Percentiles rank a stretch among this genome's conserved stretches.
Conservation (phyloP, 2,329 filamentous ascomycete genomes). For the Fusarium sp. region DNA sequence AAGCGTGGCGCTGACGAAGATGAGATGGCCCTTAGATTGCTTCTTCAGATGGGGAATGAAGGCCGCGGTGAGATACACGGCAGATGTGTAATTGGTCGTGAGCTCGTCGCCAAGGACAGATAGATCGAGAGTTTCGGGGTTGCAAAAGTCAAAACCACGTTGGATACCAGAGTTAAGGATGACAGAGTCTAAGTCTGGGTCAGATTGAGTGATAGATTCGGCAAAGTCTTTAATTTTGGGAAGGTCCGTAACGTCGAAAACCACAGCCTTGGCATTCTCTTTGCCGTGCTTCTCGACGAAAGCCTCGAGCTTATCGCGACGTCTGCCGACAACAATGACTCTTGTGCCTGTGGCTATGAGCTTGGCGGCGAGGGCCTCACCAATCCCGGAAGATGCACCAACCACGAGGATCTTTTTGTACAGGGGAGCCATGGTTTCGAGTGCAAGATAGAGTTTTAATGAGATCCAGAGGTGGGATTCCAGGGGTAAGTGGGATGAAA, state of each 20-base stretch:
- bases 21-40: slow-evolving; percentile 28
- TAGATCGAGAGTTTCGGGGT: slow-evolving; percentile 47
- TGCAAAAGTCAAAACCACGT: slow-evolving; percentile 52
- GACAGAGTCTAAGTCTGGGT: slow-evolving; percentile 58
- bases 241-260: slow-evolving; percentile 61
- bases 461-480: not conserved
- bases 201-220: slow-evolving; percentile 16
- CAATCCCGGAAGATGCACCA: slow-evolving; percentile 50
- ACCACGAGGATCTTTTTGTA: slow-evolving; percentile 59
- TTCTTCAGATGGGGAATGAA: slow-evolving; percentile 48
- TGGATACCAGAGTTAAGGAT: slow-evolving; percentile 71
- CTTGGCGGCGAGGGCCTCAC: slow-evolving; percentile 52
- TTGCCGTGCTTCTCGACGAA: slow-evolving; percentile 61
- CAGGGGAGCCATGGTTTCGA: slow-evolving; percentile 41
- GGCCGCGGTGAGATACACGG: slow-evolving; percentile 47
- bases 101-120: slow-evolving; percentile 47
- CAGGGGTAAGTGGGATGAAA: not conserved
- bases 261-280: slow-evolving; percentile 54
- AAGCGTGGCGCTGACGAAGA: slow-evolving; percentile 47
- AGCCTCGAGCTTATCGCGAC: slow-evolving; percentile 62
- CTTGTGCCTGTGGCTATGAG: slow-evolving; percentile 58
- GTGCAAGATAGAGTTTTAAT: slow-evolving; percentile 22
- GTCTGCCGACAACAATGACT: slow-evolving; percentile 63
- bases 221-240: slow-evolving; percentile 49
- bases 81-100: slow-evolving; percentile 48